Evolutionary conservation across 306 rosid genomes (phyloP).

Genomic region (Alnus rubra): DNA sequence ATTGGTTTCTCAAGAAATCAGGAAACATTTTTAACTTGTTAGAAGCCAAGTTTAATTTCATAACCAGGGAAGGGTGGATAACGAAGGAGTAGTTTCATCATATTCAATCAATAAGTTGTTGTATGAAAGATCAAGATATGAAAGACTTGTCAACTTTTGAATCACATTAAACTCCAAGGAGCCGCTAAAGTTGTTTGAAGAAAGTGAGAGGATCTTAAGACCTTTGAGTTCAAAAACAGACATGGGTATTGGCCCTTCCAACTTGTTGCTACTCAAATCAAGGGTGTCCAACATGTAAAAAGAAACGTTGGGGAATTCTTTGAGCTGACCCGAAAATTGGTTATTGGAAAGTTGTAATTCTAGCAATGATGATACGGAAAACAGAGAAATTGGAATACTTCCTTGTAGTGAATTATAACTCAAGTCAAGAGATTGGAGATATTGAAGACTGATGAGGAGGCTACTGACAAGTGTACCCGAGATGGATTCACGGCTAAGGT

Average conservation of each 20-base stretch:
- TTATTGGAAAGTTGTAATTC: too few species aligned
- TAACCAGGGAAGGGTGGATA: background rate
- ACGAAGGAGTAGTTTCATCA: too few species aligned
- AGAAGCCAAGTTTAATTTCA: background rate
- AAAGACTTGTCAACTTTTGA: background rate
- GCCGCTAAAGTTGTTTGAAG: background rate
- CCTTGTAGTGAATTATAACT: constrained; percentile 25
- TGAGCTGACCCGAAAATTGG: too few species aligned
- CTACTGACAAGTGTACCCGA: constrained; percentile 27
- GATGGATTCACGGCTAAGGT: constrained; percentile 29
- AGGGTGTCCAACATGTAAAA: background rate
- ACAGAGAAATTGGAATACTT: constrained; percentile 23
- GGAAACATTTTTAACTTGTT: background rate
- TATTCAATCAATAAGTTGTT: background rate
- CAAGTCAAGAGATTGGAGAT: constrained; percentile 35
- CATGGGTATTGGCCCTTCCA: constrained; percentile 11
- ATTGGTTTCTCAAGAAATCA: background rate
- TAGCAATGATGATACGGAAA: too few species aligned
- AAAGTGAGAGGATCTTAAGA: constrained; percentile 1
- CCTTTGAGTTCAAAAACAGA: background rate
- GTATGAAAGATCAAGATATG: constrained; percentile 5
- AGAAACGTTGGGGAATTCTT: too few species aligned
- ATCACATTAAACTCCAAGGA: background rate
- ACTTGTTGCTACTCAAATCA: constrained; percentile 11
- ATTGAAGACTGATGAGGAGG: constrained; percentile 29